Evolutionary conservation across 345 rosid species (phyloP).

Genomic region (Eucalyptus brandiana): DNA sequence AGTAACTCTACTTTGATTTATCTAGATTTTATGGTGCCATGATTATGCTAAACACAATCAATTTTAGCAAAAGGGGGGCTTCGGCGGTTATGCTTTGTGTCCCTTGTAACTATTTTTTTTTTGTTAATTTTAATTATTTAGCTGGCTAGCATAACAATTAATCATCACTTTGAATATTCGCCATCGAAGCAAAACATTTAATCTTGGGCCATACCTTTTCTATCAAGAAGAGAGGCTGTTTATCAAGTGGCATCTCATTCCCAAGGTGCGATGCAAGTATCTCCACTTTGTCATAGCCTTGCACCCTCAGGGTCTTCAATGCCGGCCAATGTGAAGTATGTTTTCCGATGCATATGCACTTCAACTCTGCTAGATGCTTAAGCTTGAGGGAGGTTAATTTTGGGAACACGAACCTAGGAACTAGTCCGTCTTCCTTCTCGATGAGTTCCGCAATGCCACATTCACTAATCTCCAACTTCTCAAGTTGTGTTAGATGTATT

Average conservation of each 20-base stretch:
- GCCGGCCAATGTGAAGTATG: fast-evolving
- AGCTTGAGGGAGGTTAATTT: too few relatives aligned
- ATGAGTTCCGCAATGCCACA: too few relatives aligned
- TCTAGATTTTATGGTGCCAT: not conserved
- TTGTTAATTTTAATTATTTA: not conserved
- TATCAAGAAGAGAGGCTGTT: not conserved
- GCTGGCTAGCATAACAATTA: not conserved
- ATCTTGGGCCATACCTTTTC: not conserved
- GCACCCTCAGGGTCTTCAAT: fast-evolving
- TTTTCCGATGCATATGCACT: fast-evolving
- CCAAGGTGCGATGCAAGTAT: fast-evolving
- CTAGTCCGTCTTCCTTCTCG: too few relatives aligned
- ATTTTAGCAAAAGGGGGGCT: not conserved
- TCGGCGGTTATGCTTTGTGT: not conserved
- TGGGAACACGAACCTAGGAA: too few relatives aligned
- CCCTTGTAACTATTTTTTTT: not conserved
- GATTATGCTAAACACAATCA: not conserved
- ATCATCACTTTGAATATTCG: not conserved
- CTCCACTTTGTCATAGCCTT: fast-evolving
- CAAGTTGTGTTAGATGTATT: too few relatives aligned
- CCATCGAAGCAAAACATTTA: not conserved
- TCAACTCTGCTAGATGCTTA: fast-evolving
- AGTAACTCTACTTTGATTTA: too few relatives aligned
- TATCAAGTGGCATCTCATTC: not conserved
- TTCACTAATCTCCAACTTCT: too few relatives aligned